Base-by-base conservation (phyloP, 345 rosid genomes). In the Mallotus nudiflorus region DNA sequence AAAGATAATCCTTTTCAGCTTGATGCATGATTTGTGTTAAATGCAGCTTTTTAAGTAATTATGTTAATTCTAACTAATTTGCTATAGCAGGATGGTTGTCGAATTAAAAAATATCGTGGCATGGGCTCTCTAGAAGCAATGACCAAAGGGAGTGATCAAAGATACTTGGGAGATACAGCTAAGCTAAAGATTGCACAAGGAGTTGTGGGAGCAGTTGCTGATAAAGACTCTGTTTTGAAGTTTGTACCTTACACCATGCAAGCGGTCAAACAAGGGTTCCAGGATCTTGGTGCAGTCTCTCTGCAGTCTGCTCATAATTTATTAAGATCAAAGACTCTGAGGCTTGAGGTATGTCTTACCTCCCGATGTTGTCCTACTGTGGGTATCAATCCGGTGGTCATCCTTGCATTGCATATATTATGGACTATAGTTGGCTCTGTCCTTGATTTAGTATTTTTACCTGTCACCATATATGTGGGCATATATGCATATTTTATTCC, bases 41-140 rank as follows among this genome's bases (percentile, higher is more conserved):
- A 37, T 59, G 42, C 37, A 6, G 53, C 9, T 45, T 13, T 29
- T 61, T 29, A 18, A n/a, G n/a, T n/a, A n/a, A 24, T 45, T 62
- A 3, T 37, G 20, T 75, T n/a, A 62, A 31, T 11, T 48, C 48
- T 19, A 65, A 64, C 28, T 37, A 65, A 25, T 39, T 67, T 70
- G 12, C 42, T 13, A 42, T 73, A 24, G 27, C 75, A 92, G 99
- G 69, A 91, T 61, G 92, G 95, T 46, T 64, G 37, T 35, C 79
- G 85, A 67, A 63, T 90, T 16, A 91, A 94, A 80, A 90, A 84
- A 68, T 95, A 88, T 69, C 92, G 97, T 28, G 99, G 99, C 58
- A 92, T 95, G 99, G 99, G 99, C 40, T 92, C 99, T 9, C 74
- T 95, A 37, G 97, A 95, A 88, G 99, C 97, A 48, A 95, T 95